phyloP scores from a whole-genome alignment of 768 basidiomycete genomes.

The Lentinula detonsa region DNA sequence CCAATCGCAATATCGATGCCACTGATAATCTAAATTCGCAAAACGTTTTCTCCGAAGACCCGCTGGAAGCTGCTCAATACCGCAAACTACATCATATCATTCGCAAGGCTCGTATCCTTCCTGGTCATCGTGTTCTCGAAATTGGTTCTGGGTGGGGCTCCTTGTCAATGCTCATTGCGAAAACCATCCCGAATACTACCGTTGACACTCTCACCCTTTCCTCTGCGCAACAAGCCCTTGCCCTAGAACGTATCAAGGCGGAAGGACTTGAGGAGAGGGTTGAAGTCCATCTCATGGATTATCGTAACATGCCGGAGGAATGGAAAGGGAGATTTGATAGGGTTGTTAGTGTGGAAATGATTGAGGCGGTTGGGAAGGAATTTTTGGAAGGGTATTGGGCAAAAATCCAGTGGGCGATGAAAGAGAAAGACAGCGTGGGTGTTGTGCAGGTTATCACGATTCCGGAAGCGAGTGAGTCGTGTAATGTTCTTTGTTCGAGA shows the following conservation, averaged over 20 bases:
- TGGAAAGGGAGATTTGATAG: slow-evolving; percentile 66
- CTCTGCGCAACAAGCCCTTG: slow-evolving; percentile 54
- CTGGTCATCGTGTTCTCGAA: slow-evolving; percentile 56
- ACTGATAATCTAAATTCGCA: background rate
- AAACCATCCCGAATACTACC: slow-evolving; percentile 45
- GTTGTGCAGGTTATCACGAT: slow-evolving; percentile 74
- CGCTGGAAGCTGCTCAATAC: slow-evolving; percentile 46
- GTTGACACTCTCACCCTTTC: slow-evolving; percentile 74
- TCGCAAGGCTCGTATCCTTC: slow-evolving; percentile 52
- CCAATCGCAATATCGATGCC: background rate
- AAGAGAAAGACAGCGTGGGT: slow-evolving; percentile 49
- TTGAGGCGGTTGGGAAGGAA: slow-evolving; percentile 66
- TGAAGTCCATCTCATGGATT: slow-evolving; percentile 71
- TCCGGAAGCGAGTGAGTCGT: slow-evolving; percentile 57
- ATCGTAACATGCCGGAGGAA: slow-evolving; percentile 53
- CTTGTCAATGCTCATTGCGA: slow-evolving; percentile 57
- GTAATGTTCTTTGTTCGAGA: background rate
- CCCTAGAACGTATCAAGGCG: slow-evolving; percentile 44
- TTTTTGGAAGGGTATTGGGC: slow-evolving; percentile 62
- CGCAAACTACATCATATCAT: slow-evolving; percentile 63
- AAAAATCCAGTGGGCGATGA: slow-evolving; percentile 63
- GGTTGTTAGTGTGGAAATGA: slow-evolving; percentile 73
- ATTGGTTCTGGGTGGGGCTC: slow-evolving; percentile 81
- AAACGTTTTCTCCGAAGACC: slow-evolving; percentile 10
- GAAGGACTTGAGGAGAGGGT: slow-evolving; percentile 49